Evolutionary conservation across 768 basidiomycete species (phyloP).

Genomic region (Collybiopsis confluens): DNA sequence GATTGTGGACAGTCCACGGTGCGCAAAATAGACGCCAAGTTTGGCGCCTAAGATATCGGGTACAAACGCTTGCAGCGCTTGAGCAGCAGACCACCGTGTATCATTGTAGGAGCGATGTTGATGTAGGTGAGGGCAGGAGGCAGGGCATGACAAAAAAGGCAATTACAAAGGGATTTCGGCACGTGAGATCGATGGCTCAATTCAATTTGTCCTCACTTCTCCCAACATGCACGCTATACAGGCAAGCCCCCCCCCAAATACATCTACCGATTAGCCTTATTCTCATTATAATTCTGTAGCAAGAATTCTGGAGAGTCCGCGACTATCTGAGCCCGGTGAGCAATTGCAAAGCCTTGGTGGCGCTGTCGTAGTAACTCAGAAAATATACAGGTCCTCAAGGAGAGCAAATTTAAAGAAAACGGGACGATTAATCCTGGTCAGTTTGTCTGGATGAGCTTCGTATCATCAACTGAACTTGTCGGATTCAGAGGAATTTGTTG

Average conservation of each 20-base stretch:
- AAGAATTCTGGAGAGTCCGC: constrained; percentile 89
- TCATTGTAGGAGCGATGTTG: too few relatives aligned
- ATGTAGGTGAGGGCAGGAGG: too few relatives aligned
- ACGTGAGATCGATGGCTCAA: not conserved
- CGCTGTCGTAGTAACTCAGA: not conserved
- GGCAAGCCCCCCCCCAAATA: not conserved
- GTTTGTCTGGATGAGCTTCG: too few relatives aligned
- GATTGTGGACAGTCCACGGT: too few relatives aligned
- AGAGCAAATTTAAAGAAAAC: constrained; percentile 99
- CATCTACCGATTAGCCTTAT: not conserved
- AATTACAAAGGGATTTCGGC: not conserved
- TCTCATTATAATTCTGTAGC: constrained; percentile 40
- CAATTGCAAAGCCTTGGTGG: constrained; percentile 11
- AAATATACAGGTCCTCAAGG: constrained; percentile 82
- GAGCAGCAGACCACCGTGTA: too few relatives aligned
- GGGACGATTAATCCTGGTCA: constrained; percentile 91
- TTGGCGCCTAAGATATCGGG: too few relatives aligned
- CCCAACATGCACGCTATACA: constrained; percentile 12
- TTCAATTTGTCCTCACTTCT: not conserved
- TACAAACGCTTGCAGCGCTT: too few relatives aligned
- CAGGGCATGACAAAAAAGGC: not conserved
- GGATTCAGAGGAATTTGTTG: constrained; percentile 94
- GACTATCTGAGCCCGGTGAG: constrained; percentile 90
- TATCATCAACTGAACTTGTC: too few relatives aligned
- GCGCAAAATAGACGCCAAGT: too few relatives aligned